Conservation (phyloP, 306 rosid genomes). For the Cucumis cinereus region DNA sequence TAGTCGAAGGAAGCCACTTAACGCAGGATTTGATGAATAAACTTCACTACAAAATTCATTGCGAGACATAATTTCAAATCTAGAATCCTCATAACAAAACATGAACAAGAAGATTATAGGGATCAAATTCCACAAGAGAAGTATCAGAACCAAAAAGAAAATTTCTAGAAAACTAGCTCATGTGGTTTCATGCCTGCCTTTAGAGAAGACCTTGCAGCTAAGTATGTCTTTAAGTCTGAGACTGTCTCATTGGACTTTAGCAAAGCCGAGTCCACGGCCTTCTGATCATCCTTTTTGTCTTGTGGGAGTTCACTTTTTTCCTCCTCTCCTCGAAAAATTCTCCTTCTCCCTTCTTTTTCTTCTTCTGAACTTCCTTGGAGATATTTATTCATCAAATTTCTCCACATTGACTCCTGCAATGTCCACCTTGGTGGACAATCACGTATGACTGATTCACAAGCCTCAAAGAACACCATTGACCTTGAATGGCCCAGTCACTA, state of each 20-base stretch:
- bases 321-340: slow-evolving; percentile 56
- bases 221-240: slow-evolving; percentile 60
- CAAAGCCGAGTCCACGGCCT: slow-evolving; percentile 42
- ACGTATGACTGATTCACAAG: slow-evolving; percentile 68
- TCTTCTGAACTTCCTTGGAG: slow-evolving; percentile 34
- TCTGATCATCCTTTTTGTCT: slow-evolving; percentile 72
- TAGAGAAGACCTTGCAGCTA: slow-evolving; percentile 66
- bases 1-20: not conserved
- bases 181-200: slow-evolving; percentile 72
- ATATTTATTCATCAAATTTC: slow-evolving; percentile 47
- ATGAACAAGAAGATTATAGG: not conserved
- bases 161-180: slow-evolving; percentile 48
- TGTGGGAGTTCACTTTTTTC: slow-evolving; percentile 55
- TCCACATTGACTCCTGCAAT: slow-evolving; percentile 33
- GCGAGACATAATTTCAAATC: not conserved
- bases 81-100: not conserved
- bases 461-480: slow-evolving; percentile 62
- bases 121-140: not conserved
- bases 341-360: slow-evolving; percentile 52
- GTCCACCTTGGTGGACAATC: slow-evolving; percentile 61
- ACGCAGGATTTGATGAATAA: not conserved
- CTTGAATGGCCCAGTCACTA: slow-evolving; percentile 61
- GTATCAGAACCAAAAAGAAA: not conserved
- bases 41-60: not conserved
- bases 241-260: slow-evolving; percentile 48